Evolutionary conservation across 1,284 basidiomycete species (phyloP), one percentile per base, ranked within the genome.

Genomic region (Golubevia pallescens): DNA sequence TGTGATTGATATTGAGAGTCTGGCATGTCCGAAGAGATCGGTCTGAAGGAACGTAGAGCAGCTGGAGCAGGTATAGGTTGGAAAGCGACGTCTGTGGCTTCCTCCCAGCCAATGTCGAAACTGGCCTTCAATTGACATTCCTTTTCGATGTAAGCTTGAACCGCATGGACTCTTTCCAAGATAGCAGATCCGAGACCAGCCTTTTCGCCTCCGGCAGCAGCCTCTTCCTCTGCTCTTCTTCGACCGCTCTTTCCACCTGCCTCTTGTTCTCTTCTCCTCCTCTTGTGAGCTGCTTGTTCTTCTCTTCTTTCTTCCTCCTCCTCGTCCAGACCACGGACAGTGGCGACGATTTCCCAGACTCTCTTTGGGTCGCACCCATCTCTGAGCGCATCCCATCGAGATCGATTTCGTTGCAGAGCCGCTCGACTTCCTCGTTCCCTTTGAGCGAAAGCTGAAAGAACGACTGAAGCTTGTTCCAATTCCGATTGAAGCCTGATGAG

Each of bases 91-190:
- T 84, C 82, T 62, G 70, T 84, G 16, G 73, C 72, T 38, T 84
- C 82, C 65, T 84, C 82, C 74, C 76, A 76, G 8, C 80, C 80
- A 2, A 78, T 67, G 57, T 83, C 80, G 23, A 73, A 65, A 48
- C 80, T 77, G 54, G 72, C 67, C 59, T 77, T 80, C 54, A 71
- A 67, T 19, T 69, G 28, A 54, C 74, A 77, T 64, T 84, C 82
- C 51, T 77, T 73, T 61, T 84, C 82, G 70, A 84, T 78, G 61
- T 77, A 84, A 5, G 74, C 69, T 60, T 84, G 80, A 0, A 84
- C 77, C 8, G 77, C 72, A 48, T 74, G 69, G 1, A 81, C 75
- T 34, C 81, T 75, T 61, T 83, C 81, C 60, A 81, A 63, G 38
- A 85, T 77, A 14, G 73, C 79, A 7, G 77, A 70, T 28, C 28